These are phyloP conservation scores for Plicaturopsis crispa DNA, from an alignment of 768 basidiomycete species.

Conservation along the genomic window DNA sequence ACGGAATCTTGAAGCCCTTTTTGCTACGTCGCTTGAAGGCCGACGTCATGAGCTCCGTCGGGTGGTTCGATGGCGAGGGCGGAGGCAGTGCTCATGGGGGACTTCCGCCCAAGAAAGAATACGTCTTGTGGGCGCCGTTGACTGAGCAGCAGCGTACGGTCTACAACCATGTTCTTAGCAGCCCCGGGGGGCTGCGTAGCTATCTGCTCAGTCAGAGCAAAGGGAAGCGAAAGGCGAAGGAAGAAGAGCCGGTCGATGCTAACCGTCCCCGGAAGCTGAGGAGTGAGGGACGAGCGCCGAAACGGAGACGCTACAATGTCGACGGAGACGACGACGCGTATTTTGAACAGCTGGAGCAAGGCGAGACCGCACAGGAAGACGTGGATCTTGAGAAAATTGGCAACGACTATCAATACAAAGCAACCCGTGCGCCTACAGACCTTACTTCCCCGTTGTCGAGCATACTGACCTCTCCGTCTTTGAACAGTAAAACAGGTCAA, in stretches of 20 bases:
- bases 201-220: slow-evolving; percentile 38
- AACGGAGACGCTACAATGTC: slow-evolving; percentile 40
- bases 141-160: slow-evolving; percentile 77
- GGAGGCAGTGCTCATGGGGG: slow-evolving; percentile 44
- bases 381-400: slow-evolving; percentile 48
- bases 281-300: slow-evolving; percentile 20
- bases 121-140: slow-evolving; percentile 87
- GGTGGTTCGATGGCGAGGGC: background rate
- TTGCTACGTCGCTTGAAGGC: slow-evolving; percentile 85
- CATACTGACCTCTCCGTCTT: background rate
- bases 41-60: slow-evolving; percentile 53
- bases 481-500: slow-evolving; percentile 72
- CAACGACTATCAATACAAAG: slow-evolving; percentile 46
- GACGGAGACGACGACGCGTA: slow-evolving; percentile 63
- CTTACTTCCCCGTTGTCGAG: slow-evolving; percentile 8
- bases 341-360: slow-evolving; percentile 50
- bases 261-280: slow-evolving; percentile 26
- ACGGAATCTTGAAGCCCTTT: slow-evolving; percentile 93
- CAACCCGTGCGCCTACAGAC: slow-evolving; percentile 42
- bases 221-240: slow-evolving; percentile 12
- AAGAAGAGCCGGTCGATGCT: slow-evolving; percentile 19
- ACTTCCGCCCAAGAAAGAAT: slow-evolving; percentile 90
- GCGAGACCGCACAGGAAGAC: slow-evolving; percentile 32
- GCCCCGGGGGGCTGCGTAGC: slow-evolving; percentile 62
- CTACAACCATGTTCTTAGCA: slow-evolving; percentile 71